Base-by-base conservation (phyloP, 805 yeast genomes). In the Cyberlindnera nakhonratchasimensis region DNA sequence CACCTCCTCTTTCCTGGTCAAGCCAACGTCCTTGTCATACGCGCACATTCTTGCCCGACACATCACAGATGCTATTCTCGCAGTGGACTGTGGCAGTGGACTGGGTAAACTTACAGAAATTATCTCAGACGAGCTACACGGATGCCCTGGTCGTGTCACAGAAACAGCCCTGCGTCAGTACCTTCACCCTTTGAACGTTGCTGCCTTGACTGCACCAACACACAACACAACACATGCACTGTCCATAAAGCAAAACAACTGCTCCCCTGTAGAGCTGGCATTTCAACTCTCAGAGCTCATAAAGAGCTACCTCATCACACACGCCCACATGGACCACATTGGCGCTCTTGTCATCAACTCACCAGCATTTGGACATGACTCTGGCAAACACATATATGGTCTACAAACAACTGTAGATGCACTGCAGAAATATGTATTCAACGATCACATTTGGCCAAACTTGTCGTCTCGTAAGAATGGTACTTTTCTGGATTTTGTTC, bases 301-400 rank as follows among this genome's bases (percentile, higher is more conserved):
- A 2, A 56, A 64, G 7, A 65, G 65, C 24, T 77, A 72, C 48
- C 65, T 82, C 36, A 72, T 89, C 21, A 77, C 96, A 1, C 97
- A 89, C 61, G 77, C 91, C 0, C 97, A 89, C 62, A 57, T 89
- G 39, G 97, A 89, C 60, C 97, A 89, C 59, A 69, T 87, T 12
- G 58, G 74, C 9, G 86, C 83, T 0, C 57, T 89, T 36, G 77
- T 82, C 0, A 63, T 89, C 39, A 88, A 88, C 56, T 77, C 90
- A 3, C 86, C 96, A 0, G 69, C 72, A 13, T 70, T 75, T 49
- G 45, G 57, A 9, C 36, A 46, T 16, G 39, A 48, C 11, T 48
- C 55, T 6, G 60, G 63, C 2, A 81, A 75, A 53, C 52, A 54
- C 3, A 57, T 87, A 4, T 74, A 69, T 47, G 95, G 88, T 0